Evolutionary conservation across 2,329 filamentous ascomycete species (phyloP).

Genomic region (Parastagonospora avenae): DNA sequence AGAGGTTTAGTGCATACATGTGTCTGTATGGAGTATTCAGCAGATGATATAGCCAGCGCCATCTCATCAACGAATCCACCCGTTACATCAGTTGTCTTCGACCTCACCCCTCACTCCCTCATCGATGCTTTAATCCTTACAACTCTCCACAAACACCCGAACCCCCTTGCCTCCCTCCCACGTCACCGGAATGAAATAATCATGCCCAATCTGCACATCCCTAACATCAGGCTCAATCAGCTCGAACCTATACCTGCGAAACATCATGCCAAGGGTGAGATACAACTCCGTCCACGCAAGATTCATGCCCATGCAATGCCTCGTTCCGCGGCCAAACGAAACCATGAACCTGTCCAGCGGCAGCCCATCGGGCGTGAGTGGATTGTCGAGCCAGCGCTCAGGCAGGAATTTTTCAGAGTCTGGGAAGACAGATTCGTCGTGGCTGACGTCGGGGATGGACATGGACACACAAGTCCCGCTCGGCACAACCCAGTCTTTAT

Average conservation of each 20-base stretch:
- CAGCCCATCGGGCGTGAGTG: conserved; percentile 35
- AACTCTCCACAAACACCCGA: conserved; percentile 33
- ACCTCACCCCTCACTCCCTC: neutral
- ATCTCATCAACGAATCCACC: no score
- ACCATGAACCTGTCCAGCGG: conserved; percentile 49
- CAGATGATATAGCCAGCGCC: no score
- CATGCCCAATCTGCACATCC: conserved; percentile 43
- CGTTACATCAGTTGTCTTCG: no score
- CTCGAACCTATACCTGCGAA: conserved; percentile 38
- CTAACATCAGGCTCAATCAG: conserved; percentile 33
- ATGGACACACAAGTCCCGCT: conserved; percentile 45
- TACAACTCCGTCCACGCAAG: conserved; percentile 44
- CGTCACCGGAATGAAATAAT: conserved; percentile 47
- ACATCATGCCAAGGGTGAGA: conserved; percentile 41
- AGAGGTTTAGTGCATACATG: no score
- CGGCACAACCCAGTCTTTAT: conserved; percentile 38
- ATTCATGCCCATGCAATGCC: conserved; percentile 52
- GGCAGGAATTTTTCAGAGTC: conserved; percentile 43
- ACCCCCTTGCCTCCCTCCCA: conserved; percentile 44
- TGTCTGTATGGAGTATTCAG: no score
- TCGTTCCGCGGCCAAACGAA: conserved; percentile 49
- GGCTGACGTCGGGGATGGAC: conserved; percentile 43
- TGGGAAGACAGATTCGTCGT: conserved; percentile 47
- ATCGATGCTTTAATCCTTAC: conserved; percentile 16
- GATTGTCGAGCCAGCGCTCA: conserved; percentile 48